These are phyloP conservation scores for Hygrocybe punicea DNA, from an alignment of 768 basidiomycete genomes.

Conservation along the genomic window DNA sequence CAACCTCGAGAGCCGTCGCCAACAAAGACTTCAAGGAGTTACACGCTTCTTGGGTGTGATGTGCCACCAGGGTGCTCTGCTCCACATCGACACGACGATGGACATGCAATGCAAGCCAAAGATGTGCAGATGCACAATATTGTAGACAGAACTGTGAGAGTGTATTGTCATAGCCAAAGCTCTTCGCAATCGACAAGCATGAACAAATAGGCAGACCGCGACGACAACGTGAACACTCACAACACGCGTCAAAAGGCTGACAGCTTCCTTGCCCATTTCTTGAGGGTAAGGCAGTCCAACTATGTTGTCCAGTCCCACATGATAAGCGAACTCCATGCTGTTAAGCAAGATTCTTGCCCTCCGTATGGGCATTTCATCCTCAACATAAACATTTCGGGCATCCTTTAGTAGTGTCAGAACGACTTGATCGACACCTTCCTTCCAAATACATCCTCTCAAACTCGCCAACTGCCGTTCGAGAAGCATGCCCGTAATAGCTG, in stretches of 20 bases:
- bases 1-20: not conserved
- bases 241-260: constrained; percentile 39
- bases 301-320: constrained; percentile 23
- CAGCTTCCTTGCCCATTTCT: constrained; percentile 40
- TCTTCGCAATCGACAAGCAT: constrained; percentile 20
- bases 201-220: not conserved
- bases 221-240: constrained; percentile 32
- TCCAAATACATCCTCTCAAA: constrained; percentile 55
- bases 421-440: constrained; percentile 48
- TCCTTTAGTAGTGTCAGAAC: constrained; percentile 46
- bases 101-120: constrained; percentile 70
- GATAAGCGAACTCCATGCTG: constrained; percentile 52
- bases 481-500: constrained; percentile 47
- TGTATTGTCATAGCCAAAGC: constrained; percentile 33
- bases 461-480: constrained; percentile 59
- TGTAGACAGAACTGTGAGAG: constrained; percentile 40
- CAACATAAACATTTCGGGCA: constrained; percentile 48
- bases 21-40: constrained; percentile 43
- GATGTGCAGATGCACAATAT: constrained; percentile 52
- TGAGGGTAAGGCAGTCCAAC: constrained; percentile 30
- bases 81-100: constrained; percentile 51
- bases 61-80: constrained; percentile 44
- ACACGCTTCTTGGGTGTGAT: constrained; percentile 55
- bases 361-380: constrained; percentile 50
- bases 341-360: constrained; percentile 55